A percentile compares a stretch with the other conserved stretches of the same genome.
Evolutionary conservation across 306 rosid species (phyloP).

Genomic region (Prunus dulcis): DNA sequence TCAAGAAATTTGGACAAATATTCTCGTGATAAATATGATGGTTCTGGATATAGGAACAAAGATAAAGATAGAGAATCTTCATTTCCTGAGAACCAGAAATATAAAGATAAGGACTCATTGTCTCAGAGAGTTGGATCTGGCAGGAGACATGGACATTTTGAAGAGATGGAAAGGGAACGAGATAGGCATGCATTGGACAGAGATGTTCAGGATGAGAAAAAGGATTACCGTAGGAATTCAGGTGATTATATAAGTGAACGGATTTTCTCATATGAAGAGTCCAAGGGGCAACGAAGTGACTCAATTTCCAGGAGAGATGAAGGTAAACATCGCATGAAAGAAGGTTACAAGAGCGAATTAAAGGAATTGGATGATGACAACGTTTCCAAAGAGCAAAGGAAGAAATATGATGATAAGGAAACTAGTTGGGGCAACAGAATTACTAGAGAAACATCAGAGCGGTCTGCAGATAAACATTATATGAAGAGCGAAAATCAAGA

Average conservation of each 20-base stretch:
- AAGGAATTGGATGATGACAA: conserved; percentile 48
- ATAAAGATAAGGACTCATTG: conserved; percentile 49
- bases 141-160: conserved; percentile 43
- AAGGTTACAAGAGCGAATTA: conserved; percentile 45
- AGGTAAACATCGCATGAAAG: conserved; percentile 37
- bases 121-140: conserved; percentile 58
- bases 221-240: conserved; percentile 50
- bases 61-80: conserved; percentile 34
- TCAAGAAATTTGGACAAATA: conserved; percentile 40
- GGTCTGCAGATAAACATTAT: conserved; percentile 22
- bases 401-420: conserved; percentile 40
- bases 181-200: conserved; percentile 46
- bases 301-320: conserved; percentile 38
- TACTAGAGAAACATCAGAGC: conserved; percentile 43
- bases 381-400: conserved; percentile 38
- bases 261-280: conserved; percentile 38
- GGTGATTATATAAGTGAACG: conserved; percentile 57
- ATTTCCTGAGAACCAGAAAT: conserved; percentile 22
- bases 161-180: conserved; percentile 57
- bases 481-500: conserved; percentile 42
- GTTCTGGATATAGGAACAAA: conserved; percentile 50
- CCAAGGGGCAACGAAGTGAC: conserved; percentile 47
- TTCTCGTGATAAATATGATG: conserved; percentile 64
- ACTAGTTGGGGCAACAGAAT: conserved; percentile 34
- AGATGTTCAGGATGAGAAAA: conserved; percentile 59